Evolutionary conservation across 805 yeast species (phyloP), one percentile per base, ranked within the genome.

Genomic region (Nakazawaea holstii): DNA sequence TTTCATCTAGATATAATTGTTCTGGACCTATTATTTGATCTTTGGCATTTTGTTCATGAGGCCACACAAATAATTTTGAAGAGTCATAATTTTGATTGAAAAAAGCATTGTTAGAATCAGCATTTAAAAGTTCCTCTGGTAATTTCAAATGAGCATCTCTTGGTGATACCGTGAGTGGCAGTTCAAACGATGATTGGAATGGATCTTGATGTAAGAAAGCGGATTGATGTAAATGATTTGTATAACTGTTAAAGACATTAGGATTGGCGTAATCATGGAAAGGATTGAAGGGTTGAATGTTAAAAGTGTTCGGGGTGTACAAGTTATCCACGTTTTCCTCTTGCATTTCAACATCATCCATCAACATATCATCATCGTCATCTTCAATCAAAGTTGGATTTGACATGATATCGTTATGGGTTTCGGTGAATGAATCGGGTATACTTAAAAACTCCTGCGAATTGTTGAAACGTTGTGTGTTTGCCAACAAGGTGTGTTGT

Each of bases 261-360:
- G 73, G 74, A 53, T 69, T 64, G 35, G 68, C 74, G 48, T 70
- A 71, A 38, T 65, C 66, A 32, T 63, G 61, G 53, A 71, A 70
- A 8, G 75, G 74, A 32, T 62, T 61, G 52, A 70, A 69, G 9
- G 74, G 74, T 36, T 62, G 56, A 8, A 56, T 39, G 27, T 44
- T 39, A 35, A 43, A 38, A 14, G 29, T 26, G 15, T 35, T 31
- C 37, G 46, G 48, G 8, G 48, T 39, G 14, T 45, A 45, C 14
- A 45, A 44, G 6, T 27, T 27, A 26, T 44, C 38, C 9, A 36
- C 31, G 10, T 20, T 20, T 20, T 13, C 32, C n/a, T 38, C 47
- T 13, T 14, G 33, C 20, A 31, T 39, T 9, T 40, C 51, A 10
- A 39, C 49, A 26, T 44, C 51, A 28, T 44, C 51, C 32, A 48